Evolutionary conservation across 1,139 yeast genomes (phyloP), one percentile per base, ranked within the genome.

Genomic region (Saccharomyces hybrid): DNA sequence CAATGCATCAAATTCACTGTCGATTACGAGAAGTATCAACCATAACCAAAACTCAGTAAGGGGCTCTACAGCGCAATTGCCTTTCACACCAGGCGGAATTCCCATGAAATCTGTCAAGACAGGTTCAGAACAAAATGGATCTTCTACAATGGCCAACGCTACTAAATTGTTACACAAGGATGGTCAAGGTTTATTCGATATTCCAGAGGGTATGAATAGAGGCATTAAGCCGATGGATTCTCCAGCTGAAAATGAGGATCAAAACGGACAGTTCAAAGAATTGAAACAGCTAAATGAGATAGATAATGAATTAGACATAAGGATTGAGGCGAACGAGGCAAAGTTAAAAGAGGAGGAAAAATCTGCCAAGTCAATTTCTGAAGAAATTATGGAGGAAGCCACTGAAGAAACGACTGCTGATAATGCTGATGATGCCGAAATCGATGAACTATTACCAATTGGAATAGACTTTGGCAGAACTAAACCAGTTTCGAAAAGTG

Each of bases 61-160:
- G 50, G 98, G 98, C 0, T 77, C 83, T 6, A 79, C 96, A 0
- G 80, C 84, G 25, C 88, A 80, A 64, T 73, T 93, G 64, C 99
- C 99, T 0, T 93, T 95, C 67, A 85, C 87, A 53, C 99, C 99
- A 0, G 98, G 99, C 60, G 98, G 98, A 2, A 68, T 88, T 16
- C 71, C 69, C 4, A 71, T 82, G 59, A 73, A 72, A 44, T 62
- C 63, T 8, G 50, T 55, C 3, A 57, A 55, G 32, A 28, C 56
- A 20, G 55, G 52, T 8, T 31, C 44, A 1, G 50, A 20, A 7
- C 50, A 49, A 16, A 52, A 56, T 11, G 56, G 54, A 4, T 25
- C 50, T 5, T 58, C 66, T 0, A 46, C 57, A 14, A 57, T 56
- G 47, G 52, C 57, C 7, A 64, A 64, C n/a, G 66, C 65, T 1